Evolutionary conservation across 148 eudicot species (phyloP), one percentile per base, ranked within the genome.

Genomic region (Spergularia marina): DNA sequence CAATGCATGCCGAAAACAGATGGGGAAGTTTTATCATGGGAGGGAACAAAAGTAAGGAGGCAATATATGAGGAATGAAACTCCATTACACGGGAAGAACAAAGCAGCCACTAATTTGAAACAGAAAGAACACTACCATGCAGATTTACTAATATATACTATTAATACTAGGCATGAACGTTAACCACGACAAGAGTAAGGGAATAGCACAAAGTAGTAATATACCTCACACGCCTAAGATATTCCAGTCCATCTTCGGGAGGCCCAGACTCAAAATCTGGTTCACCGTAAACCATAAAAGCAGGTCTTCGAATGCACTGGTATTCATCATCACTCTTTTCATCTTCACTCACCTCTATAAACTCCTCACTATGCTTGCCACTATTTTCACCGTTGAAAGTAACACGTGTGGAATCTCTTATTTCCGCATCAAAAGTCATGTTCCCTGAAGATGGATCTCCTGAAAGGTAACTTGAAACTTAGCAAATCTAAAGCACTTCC

Each of bases 161-260:
- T n/a, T n/a, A n/a, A n/a, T n/a, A n/a, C 36, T 12, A 57, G 5
- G 6, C 4, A 61, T 44, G 16, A 36, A 6, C 66, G 54, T 6
- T 13, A 47, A 53, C 23, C 16, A 53, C 12, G n/a, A 71, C 74
- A 53, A 36, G 54, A 68, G 40, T 23, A 56, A 72, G 49, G 36
- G 18, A 59, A 6, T 55, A 25, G 44, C 25, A 56, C 41, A 55
- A 52, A 65, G 52, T 61, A 60, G 71, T 67, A 60, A 53, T 18
- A 65, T 89, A 94, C 98, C 98, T 94, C 58, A 94, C 98, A 53
- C 97, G 97, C 82, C 98, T 86, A 61, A 94, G 94, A 84, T 86
- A 94, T 84, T 94, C 98, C 20, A 89, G 81, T 63, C 97, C 98
- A 86, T 91, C 98, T 82, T 84, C 87, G 68, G 98, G 92, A 75